Evolutionary conservation across 1,284 basidiomycete species (phyloP).

Genomic region (Tilletia caries): DNA sequence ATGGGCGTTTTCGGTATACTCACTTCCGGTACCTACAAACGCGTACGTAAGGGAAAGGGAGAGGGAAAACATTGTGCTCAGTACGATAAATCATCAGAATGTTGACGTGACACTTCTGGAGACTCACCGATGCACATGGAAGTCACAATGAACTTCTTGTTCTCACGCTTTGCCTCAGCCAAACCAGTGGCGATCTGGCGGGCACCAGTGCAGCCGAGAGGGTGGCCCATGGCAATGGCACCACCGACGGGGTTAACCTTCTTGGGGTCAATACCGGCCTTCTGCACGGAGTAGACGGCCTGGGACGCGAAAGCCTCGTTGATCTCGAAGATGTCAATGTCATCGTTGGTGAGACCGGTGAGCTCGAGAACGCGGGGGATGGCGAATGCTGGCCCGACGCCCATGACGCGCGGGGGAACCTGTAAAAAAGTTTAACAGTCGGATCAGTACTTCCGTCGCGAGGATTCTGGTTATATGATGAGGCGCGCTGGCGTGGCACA

Average conservation of each 20-base stretch:
- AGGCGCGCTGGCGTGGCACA: too few relatives aligned
- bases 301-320: conserved; percentile 57
- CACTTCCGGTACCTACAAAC: neutral
- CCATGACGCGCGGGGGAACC: conserved; percentile 53
- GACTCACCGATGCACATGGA: conserved; percentile 67
- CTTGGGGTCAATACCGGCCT: conserved; percentile 54
- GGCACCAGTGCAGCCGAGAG: conserved; percentile 64
- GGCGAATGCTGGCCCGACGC: conserved; percentile 51
- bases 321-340: conserved; percentile 51
- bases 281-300: conserved; percentile 62
- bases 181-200: conserved; percentile 82
- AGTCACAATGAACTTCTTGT: conserved; percentile 60
- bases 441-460: too few relatives aligned
- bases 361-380: conserved; percentile 49
- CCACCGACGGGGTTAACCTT: conserved; percentile 59
- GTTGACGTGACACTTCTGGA: neutral
- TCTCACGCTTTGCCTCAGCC: conserved; percentile 69
- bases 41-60: neutral
- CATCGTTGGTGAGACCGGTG: conserved; percentile 41
- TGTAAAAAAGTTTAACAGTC: too few relatives aligned
- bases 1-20: neutral
- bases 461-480: too few relatives aligned
- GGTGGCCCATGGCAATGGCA: conserved; percentile 56
- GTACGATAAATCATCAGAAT: neutral
- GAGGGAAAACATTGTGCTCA: too few relatives aligned